Percentiles rank a stretch among this genome's conserved stretches.
These are phyloP conservation scores for Jimgerdemannia flammicorona DNA, from an alignment of 192 early-diverging fungal genomes.

Conservation along the genomic window DNA sequence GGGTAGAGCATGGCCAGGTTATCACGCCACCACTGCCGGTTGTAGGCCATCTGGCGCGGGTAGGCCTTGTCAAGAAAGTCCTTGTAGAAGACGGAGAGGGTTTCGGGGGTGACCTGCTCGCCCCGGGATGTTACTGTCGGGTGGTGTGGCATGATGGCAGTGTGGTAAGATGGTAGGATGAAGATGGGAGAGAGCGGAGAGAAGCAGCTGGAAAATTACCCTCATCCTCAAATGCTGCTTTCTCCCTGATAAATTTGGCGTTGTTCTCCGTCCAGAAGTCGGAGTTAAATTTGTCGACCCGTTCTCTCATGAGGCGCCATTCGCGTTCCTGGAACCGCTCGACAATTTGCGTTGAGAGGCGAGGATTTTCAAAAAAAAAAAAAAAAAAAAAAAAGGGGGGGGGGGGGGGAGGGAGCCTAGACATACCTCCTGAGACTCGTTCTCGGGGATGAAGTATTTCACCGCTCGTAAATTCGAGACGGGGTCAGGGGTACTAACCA, in stretches of 20 bases:
- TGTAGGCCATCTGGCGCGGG: constrained; percentile 56
- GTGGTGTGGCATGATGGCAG: not conserved
- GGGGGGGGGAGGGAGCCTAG: not conserved
- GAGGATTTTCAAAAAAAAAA: not conserved
- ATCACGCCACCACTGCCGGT: constrained; percentile 50
- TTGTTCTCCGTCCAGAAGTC: constrained; percentile 57
- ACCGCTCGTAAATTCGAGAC: constrained; percentile 53
- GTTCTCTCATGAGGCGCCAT: constrained; percentile 39
- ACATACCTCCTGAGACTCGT: constrained; percentile 41
- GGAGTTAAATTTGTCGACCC: constrained; percentile 50
- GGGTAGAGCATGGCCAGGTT: constrained; percentile 46
- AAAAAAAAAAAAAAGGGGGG: not conserved
- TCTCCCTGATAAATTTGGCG: constrained; percentile 42
- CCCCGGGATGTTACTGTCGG: constrained; percentile 34
- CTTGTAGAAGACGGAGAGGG: constrained; percentile 54
- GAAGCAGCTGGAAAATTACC: constrained; percentile 20
- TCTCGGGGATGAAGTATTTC: constrained; percentile 38
- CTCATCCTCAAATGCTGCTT: constrained; percentile 46
- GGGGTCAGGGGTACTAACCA: constrained; percentile 48
- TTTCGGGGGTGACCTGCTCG: constrained; percentile 41
- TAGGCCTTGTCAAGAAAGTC: constrained; percentile 55
- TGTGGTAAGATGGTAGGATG: not conserved
- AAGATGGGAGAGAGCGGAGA: not conserved
- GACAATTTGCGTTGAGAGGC: not conserved
- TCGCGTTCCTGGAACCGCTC: constrained; percentile 25